Conservation (phyloP, 805 yeast genomes). For the Candida boleticola region DNA sequence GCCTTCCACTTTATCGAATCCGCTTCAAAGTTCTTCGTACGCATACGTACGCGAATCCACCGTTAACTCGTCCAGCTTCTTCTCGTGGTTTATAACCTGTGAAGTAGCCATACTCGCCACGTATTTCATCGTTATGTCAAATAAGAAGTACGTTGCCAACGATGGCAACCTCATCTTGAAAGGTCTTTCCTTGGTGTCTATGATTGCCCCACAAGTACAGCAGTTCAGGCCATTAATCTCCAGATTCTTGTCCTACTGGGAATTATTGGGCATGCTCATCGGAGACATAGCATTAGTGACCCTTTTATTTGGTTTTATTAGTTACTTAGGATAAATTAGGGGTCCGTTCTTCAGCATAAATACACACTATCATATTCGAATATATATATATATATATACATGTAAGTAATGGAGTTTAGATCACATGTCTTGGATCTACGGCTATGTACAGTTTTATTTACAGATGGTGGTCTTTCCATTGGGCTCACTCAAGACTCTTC, state of each 20-base stretch:
- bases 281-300: slow-evolving; percentile 38
- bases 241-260: slow-evolving; percentile 34
- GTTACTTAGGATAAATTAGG: slow-evolving; percentile 15
- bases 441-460: not conserved
- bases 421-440: slow-evolving; percentile 2
- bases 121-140: slow-evolving; percentile 28
- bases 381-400: slow-evolving; percentile 6
- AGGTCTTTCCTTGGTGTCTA: slow-evolving; percentile 28
- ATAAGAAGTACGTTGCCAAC: slow-evolving; percentile 20
- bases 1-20: slow-evolving; percentile 15
- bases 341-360: no score
- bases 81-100: slow-evolving; percentile 25
- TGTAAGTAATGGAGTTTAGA: not conserved
- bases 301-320: slow-evolving; percentile 36
- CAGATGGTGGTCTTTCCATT: no score
- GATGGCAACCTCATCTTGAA: slow-evolving; percentile 27
- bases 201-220: slow-evolving; percentile 33
- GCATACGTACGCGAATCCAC: slow-evolving; percentile 20
- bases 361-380: no score
- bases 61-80: slow-evolving; percentile 16
- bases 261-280: slow-evolving; percentile 31
- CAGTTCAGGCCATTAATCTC: slow-evolving; percentile 27
- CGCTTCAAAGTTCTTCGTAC: slow-evolving; percentile 21
- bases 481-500: slow-evolving; percentile 15
- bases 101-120: slow-evolving; percentile 34